Base-by-base conservation (phyloP, 2,329 filamentous ascomycete species). In the Fusarium temperatum region DNA sequence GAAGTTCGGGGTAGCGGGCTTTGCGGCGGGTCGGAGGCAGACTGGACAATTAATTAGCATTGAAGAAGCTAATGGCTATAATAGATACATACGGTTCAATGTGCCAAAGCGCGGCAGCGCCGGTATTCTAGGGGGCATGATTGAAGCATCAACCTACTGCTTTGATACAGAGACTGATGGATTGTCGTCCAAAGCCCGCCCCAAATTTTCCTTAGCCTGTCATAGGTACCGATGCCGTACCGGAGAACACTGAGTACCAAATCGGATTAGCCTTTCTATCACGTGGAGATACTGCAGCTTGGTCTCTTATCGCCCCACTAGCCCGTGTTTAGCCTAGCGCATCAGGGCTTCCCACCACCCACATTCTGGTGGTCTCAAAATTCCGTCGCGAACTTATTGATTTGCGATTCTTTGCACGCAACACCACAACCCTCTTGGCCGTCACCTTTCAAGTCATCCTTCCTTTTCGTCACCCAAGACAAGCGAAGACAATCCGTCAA, bases 81-180 rank as follows among this genome's bases (percentile, higher is more conserved):
- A 6, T 24, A 24, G 15, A 8, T 9, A 63, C 89, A 83, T 85
- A 94, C 92, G 84, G 77, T 87, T 89, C 66, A 92, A 82, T 36
- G 85, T 86, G 81, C 88, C 88, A 60, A 92, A 84, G 81, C 89
- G 87, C 82, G 89, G 87, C 66, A 90, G 86, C 79, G 86, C 81
- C 76, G 88, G 84, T 87, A 93, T 84, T 86, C 90, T 90, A 66
- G 90, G 91, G 79, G 91, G 89, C 92, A 94, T 94, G 76, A 76
- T 85, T 84, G 63, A 70, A 72, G 75, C 75, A 78, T 79, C 73
- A 79, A 78, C 70, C 68, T 66, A 47, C 59, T 72, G 60, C 72
- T 73, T 74, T 65, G 58, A 71, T 70, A 76, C 63, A 66, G 65
- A 73, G 66, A 68, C 73, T 69, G 75, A 72, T 71, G 56, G 50